Percentiles rank a stretch among this genome's conserved stretches.
phyloP scores from a whole-genome alignment of 805 yeast genomes.

The Saccharomyces jurei region DNA sequence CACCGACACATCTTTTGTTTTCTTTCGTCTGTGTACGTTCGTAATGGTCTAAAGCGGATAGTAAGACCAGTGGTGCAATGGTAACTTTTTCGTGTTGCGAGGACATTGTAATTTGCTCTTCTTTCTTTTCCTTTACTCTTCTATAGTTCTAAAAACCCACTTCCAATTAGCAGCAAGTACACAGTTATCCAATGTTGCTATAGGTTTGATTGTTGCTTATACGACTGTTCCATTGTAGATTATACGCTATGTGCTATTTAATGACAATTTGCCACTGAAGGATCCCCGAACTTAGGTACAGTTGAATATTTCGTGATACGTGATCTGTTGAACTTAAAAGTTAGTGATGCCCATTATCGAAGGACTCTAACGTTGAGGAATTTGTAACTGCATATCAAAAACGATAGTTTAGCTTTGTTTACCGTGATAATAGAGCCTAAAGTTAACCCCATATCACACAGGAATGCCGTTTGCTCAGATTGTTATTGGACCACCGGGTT shows the following conservation, averaged over 20 bases:
- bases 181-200: neutral
- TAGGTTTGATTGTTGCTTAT: neutral
- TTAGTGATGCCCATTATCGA: neutral
- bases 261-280: neutral
- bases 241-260: neutral
- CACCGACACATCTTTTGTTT: slow-evolving; percentile 87
- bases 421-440: neutral
- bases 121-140: neutral
- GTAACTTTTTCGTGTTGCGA: slow-evolving; percentile 52
- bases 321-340: neutral
- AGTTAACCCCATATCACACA: neutral
- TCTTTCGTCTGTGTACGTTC: slow-evolving; percentile 71
- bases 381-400: neutral
- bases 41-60: slow-evolving; percentile 92
- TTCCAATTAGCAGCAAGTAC: neutral
- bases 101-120: neutral
- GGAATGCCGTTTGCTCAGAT: slow-evolving; percentile 73
- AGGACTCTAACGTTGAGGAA: neutral
- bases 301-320: neutral
- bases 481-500: slow-evolving; percentile 96
- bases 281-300: neutral
- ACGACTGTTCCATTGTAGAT: neutral
- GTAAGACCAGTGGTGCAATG: slow-evolving; percentile 89
- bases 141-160: neutral
- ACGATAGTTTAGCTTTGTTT: neutral